Conservation (phyloP, 1,284 basidiomycete species). For the Ganoderma leucocontextum region DNA sequence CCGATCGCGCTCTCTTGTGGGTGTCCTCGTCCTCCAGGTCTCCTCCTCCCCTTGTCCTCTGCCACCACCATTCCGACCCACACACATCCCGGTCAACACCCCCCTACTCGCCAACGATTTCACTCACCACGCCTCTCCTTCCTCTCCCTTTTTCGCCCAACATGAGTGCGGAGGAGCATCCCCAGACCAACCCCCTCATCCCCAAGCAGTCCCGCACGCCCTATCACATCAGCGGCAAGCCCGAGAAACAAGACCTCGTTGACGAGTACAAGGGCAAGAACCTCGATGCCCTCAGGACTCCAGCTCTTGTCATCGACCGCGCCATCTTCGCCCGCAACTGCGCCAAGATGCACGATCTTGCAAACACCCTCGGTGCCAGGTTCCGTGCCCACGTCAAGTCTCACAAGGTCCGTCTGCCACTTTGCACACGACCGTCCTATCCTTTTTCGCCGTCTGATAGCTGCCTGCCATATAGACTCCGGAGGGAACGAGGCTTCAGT, state of each 20-base stretch:
- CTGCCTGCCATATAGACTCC: conserved; percentile 57
- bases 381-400: conserved; percentile 90
- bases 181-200: conserved; percentile 30
- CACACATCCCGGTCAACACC: not conserved
- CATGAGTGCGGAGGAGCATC: conserved; percentile 31
- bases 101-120: not conserved
- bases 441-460: not conserved
- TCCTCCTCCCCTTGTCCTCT: conserved; percentile 10
- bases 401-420: conserved; percentile 63
- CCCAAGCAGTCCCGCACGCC: conserved; percentile 49
- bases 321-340: conserved; percentile 77
- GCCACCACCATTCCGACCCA: not conserved
- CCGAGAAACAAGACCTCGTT: conserved; percentile 63
- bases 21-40: not conserved
- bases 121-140: not conserved
- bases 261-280: conserved; percentile 68
- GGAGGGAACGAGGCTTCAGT: conserved; percentile 77
- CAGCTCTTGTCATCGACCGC: conserved; percentile 82
- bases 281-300: conserved; percentile 73
- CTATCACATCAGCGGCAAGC: conserved; percentile 49
- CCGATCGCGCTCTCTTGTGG: not conserved
- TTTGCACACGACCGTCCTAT: not conserved
- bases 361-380: conserved; percentile 67
- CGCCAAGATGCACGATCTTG: conserved; percentile 71
- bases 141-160: conserved; percentile 11